Base-by-base conservation (phyloP, 331 rosid species). In the Malus hybrid region DNA sequence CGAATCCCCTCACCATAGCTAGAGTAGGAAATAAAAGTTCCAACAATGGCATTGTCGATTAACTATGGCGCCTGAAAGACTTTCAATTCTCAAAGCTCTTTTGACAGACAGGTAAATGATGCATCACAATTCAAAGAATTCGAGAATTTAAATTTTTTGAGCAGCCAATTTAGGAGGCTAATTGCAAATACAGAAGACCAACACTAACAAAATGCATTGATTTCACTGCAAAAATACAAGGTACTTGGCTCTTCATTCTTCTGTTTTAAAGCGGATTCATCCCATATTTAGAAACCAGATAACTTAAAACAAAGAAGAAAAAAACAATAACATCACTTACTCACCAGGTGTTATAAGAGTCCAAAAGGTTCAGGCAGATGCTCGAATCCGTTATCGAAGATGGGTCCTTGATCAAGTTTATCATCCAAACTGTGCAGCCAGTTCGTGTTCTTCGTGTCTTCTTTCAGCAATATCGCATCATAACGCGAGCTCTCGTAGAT, bases 321-420 rank as follows among this genome's bases (percentile, higher is more conserved):
- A 46, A 67, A 29, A 74, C 42, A 62, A 5, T 14, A 48, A 50
- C 56, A 79, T 69, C 74, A 75, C 77, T 80, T 75, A 76, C 76
- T 77, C 69, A 39, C 75, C 56, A 15, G 19, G 56, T 50, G 88
- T 83, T 87, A 94, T 48, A 90, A 84, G 83, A 88, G 96, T 48
- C 93, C 93, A 77, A 90, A 94, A 39, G 99, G 99, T 76, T 94
- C 99, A 10, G 99, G 97, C 73, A 94, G 86, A 80, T 86, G 69
- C 85, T 90, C 99, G 79, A 92, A 92, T 79, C 99, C 96, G 27
- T 83, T 83, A 77, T 92, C 99, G 79, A 94, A 94, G 78, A 94
- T 69, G 18, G 95, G 81, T n/a, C 86, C 91, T 75, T 82, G 80
- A 76, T 92, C 99, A 36, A 83, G 81, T 85, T 83, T 86, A 72